phyloP scores from a whole-genome alignment of 1,284 basidiomycete species.

The Grifola frondosa region DNA sequence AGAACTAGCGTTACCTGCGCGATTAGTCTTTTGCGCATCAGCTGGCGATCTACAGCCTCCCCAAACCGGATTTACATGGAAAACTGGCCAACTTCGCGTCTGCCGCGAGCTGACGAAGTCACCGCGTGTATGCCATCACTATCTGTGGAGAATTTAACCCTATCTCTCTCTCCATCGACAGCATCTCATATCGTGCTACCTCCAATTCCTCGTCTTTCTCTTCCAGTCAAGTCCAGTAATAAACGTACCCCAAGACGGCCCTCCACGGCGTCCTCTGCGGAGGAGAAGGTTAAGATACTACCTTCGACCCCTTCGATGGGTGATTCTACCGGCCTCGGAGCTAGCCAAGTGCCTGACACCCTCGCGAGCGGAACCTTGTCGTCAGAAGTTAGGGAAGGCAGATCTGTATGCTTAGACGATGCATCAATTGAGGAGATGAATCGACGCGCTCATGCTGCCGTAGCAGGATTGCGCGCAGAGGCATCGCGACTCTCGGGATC shows the following conservation, averaged over 20 bases:
- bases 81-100: slow-evolving; percentile 5
- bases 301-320: slow-evolving; percentile 23
- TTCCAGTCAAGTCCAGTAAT: slow-evolving; percentile 12
- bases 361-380: slow-evolving; percentile 5
- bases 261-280: slow-evolving; percentile 41
- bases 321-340: too few relatives aligned
- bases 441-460: slow-evolving; percentile 26
- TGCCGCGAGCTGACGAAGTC: slow-evolving; percentile 24
- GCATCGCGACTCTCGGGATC: slow-evolving; percentile 28
- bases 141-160: slow-evolving; percentile 18
- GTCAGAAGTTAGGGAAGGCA: slow-evolving; percentile 4
- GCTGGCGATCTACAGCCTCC: not conserved
- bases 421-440: slow-evolving; percentile 29
- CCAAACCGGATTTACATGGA: slow-evolving; percentile 9
- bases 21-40: not conserved
- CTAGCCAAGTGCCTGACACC: too few relatives aligned
- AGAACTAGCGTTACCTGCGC: too few relatives aligned
- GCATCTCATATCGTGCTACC: slow-evolving; percentile 20
- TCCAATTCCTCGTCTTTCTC: slow-evolving; percentile 21
- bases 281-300: slow-evolving; percentile 27
- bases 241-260: slow-evolving; percentile 36
- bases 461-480: slow-evolving; percentile 30
- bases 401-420: slow-evolving; percentile 13
- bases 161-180: slow-evolving; percentile 19
- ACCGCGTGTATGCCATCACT: slow-evolving; percentile 20